Evolutionary conservation across 768 basidiomycete genomes (phyloP), one percentile per base, ranked within the genome.

Genomic region (Suillus variegatus): DNA sequence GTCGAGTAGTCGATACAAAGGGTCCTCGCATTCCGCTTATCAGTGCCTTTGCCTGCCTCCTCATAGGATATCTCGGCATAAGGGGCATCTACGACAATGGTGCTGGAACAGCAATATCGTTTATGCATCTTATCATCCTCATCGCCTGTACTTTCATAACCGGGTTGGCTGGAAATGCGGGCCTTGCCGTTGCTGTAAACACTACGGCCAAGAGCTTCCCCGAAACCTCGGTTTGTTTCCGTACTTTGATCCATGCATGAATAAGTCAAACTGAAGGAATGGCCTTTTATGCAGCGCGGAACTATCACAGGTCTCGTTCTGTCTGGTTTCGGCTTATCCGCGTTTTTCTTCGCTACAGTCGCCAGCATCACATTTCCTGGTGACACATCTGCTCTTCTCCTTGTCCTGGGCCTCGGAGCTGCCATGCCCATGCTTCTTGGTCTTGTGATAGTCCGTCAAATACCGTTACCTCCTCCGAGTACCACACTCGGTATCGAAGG

Each of bases 281-380:
- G 62, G 6, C 6, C 13, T 51, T 22, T 28, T 51, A 36, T 60
- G 35, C 56, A 93, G 90, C 84, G 94, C 22, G 94, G 89, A 13
- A 88, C 88, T 0, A 85, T 88, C 10, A 93, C 91, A 0, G 90
- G 90, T 2, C 74, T 94, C 10, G 94, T 95, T 41, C 77, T 95
- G 22, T 93, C 93, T 0, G 95, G 93, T 40, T 95, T 93, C 67
- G 95, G 95, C 0, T 85, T 98, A 18, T 95, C 93, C 0, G 95
- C 95, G 0, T 97, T 97, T 81, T 81, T 92, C 67, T 97, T 96
- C 77, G 92, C 93, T 14, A 84, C 88, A 1, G 77, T 96, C 44
- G 88, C 93, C 0, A 88, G 90, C 64, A 71, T 85, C 0, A 74
- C 89, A 51, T 96, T 88, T 71, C 88, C 91, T 0, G 94, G 92